Conservation (phyloP, 768 basidiomycete genomes). For the Tricholoma sp. region DNA sequence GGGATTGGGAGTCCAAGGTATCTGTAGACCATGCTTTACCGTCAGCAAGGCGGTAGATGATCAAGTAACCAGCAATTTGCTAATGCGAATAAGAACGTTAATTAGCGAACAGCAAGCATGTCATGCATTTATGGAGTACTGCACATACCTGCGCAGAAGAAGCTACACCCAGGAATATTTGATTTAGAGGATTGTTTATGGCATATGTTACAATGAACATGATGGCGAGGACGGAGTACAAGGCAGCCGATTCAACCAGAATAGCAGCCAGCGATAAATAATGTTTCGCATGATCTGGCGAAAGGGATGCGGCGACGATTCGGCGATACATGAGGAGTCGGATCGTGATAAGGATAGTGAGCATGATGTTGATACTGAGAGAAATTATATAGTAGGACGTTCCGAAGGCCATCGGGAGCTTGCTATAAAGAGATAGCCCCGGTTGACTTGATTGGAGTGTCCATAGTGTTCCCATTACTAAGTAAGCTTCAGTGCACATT, state of each 20-base stretch:
- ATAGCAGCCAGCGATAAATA: constrained; percentile 34
- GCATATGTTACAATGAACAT: constrained; percentile 38
- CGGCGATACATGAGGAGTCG: constrained; percentile 31
- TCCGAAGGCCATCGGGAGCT: constrained; percentile 29
- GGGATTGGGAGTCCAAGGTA: constrained; percentile 17
- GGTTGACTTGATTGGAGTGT: constrained; percentile 38
- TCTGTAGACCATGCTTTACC: constrained; percentile 39
- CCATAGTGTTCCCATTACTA: constrained; percentile 39
- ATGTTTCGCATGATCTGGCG: constrained; percentile 27
- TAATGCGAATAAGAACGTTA: not conserved
- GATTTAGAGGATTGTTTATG: constrained; percentile 32
- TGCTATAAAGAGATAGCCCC: constrained; percentile 34
- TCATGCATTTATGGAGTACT: not conserved
- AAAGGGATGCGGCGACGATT: constrained; percentile 23
- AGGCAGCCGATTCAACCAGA: constrained; percentile 39
- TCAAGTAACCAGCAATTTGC: constrained; percentile 34
- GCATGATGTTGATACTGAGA: constrained; percentile 35
- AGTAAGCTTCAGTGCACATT: not conserved
- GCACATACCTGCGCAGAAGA: constrained; percentile 31
- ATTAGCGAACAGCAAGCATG: not conserved
- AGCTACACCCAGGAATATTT: constrained; percentile 31
- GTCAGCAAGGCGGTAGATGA: constrained; percentile 42
- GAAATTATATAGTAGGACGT: constrained; percentile 36
- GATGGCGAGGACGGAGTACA: constrained; percentile 37
- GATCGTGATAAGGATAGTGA: constrained; percentile 33